Evolutionary conservation across 768 basidiomycete species (phyloP), one percentile per base, ranked within the genome.

Genomic region (Cubamyces lactineus): DNA sequence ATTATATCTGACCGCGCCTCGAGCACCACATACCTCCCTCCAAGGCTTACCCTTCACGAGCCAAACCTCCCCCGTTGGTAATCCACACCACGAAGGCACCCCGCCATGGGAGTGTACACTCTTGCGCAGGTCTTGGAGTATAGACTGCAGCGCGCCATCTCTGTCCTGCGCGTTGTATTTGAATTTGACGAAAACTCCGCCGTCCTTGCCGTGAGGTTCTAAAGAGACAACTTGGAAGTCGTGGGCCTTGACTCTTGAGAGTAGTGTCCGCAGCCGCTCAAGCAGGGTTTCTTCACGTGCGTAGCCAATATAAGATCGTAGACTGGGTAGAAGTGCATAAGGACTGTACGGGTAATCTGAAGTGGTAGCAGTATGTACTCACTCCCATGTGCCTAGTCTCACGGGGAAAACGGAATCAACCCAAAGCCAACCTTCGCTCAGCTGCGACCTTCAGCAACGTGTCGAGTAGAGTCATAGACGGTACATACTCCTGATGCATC

Each of bases 181-280:
- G 71, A 94, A 93, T 34, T 80, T 80, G 40, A 94, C 87, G 70
- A 93, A 94, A 16, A 92, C 87, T 5, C 94, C 94, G 2, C 94
- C 94, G 63, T 95, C 93, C 68, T 95, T 96, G 53, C 75, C 73
- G 63, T 86, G 80, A 7, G 86, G 86, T 54, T 91, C 80, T 5
- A 93, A 68, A 23, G 83, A 81, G 4, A 87, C 69, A n/a, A 92
- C 74, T 30, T 78, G 75, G 69, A 94, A 91, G 39, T 76, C 78
- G 65, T 86, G 83, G 0, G 79, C 68, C 30, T 81, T 80, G 42
- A 91, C 78, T 7, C 73, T 65, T 13, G 82, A 77, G 8, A 94
- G 76, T 38, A 85, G 78, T 1, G 69, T 67, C 16, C 74, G 69
- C 19, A 95, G 74, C 28, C 70, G 61, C 3, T 73, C 75, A 26